Percentiles rank a stretch among this genome's conserved stretches.
phyloP scores from a whole-genome alignment of 768 basidiomycete genomes.

The Phlegmacium glaucopus region DNA sequence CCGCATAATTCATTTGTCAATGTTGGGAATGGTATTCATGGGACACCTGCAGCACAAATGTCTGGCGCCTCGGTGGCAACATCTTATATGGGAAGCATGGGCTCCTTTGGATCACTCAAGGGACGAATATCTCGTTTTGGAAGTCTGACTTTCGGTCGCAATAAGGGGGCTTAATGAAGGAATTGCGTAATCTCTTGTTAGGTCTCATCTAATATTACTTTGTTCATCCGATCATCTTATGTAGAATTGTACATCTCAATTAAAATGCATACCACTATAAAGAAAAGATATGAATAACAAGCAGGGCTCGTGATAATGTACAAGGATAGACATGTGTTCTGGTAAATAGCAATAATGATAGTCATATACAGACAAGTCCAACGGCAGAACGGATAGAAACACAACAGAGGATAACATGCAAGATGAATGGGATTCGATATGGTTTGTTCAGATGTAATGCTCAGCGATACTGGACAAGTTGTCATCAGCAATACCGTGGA shows the following conservation, averaged over 20 bases:
- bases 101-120: slow-evolving; percentile 59
- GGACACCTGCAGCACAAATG: slow-evolving; percentile 34
- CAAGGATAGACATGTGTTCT: background rate
- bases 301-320: slow-evolving; percentile 3
- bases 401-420: background rate
- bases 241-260: too few relatives aligned
- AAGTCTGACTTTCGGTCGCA: slow-evolving; percentile 66
- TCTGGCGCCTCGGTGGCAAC: slow-evolving; percentile 59
- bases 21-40: slow-evolving; percentile 51
- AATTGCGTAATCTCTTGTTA: background rate
- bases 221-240: background rate
- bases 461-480: slow-evolving; percentile 20
- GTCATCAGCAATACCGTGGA: slow-evolving; percentile 23
- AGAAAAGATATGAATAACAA: background rate
- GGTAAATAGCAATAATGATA: background rate
- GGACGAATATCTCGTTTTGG: slow-evolving; percentile 77
- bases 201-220: background rate
- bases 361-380: background rate
- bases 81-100: slow-evolving; percentile 61
- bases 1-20: slow-evolving; percentile 76
- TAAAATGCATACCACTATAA: background rate
- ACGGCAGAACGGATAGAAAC: background rate
- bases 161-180: slow-evolving; percentile 17
- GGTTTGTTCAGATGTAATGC: slow-evolving; percentile 17
- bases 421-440: background rate